Percentiles rank a stretch among this genome's conserved stretches.
Conservation (phyloP, 345 rosid species). For the Erucastrum elatum region DNA sequence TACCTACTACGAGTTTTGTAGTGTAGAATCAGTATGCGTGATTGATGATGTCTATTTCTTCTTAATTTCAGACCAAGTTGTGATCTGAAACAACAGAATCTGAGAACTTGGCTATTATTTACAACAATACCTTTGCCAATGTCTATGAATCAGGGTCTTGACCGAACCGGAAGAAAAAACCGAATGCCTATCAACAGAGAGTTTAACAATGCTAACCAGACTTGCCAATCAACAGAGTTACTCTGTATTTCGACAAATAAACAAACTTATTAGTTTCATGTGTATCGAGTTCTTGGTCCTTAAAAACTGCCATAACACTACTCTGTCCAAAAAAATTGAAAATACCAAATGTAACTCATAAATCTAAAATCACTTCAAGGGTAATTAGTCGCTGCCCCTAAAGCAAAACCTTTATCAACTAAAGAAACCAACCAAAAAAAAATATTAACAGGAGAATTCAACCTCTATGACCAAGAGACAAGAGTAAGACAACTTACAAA, state of each 20-base stretch:
- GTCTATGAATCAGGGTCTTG: neutral
- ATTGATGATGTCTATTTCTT: neutral
- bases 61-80: neutral
- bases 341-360: neutral
- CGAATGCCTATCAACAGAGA: neutral
- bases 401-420: neutral
- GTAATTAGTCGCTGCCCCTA: neutral
- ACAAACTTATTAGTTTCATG: neutral
- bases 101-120: neutral
- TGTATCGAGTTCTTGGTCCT: neutral
- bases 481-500: neutral
- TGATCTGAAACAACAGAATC: neutral
- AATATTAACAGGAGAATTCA: neutral
- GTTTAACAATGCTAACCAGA: neutral
- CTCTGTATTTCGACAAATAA: neutral
- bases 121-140: neutral
- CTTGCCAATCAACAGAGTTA: neutral
- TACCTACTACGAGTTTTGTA: slow-evolving; percentile 3
- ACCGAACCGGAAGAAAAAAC: neutral
- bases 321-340: neutral
- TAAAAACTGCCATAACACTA: neutral
- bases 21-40: slow-evolving; percentile 2
- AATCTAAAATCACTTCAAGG: neutral
- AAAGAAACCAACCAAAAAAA: neutral
- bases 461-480: neutral